Evolutionary conservation across 768 basidiomycete genomes (phyloP).

Genomic region (Sutorius australiensis): DNA sequence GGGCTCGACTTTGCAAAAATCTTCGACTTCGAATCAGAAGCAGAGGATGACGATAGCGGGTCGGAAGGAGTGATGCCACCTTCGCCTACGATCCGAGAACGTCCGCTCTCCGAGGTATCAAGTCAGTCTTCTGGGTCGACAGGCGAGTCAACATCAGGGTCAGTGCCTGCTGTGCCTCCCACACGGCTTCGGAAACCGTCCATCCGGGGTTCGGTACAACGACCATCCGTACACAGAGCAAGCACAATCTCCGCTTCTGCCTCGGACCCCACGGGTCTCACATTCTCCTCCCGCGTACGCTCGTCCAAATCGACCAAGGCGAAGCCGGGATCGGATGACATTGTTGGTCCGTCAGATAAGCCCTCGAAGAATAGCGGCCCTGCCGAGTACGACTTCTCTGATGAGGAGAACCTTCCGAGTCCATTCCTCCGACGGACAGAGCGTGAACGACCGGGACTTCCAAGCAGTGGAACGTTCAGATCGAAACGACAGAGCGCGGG

Average conservation of each 20-base stretch:
- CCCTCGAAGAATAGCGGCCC: conserved; percentile 20
- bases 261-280: conserved; percentile 38
- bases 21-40: conserved; percentile 54
- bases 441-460: conserved; percentile 27
- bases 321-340: conserved; percentile 2
- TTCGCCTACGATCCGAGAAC: conserved; percentile 46
- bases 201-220: conserved; percentile 40
- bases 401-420: conserved; percentile 83
- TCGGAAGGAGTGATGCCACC: conserved; percentile 35
- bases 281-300: conserved; percentile 19
- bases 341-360: conserved; percentile 7
- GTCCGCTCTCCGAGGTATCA: conserved; percentile 30
- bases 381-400: conserved; percentile 62
- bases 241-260: conserved; percentile 34
- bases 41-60: conserved; percentile 31
- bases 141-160: conserved; percentile 18
- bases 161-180: conserved; percentile 31
- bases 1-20: conserved; percentile 75
- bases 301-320: conserved; percentile 16
- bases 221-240: conserved; percentile 25
- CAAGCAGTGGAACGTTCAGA: conserved; percentile 11
- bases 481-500: conserved; percentile 48
- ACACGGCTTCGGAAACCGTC: conserved; percentile 57
- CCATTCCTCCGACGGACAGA: conserved; percentile 70
- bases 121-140: conserved; percentile 28